These are phyloP conservation scores for Acer saccharum DNA, from an alignment of 345 rosid species.

Conservation along the genomic window DNA sequence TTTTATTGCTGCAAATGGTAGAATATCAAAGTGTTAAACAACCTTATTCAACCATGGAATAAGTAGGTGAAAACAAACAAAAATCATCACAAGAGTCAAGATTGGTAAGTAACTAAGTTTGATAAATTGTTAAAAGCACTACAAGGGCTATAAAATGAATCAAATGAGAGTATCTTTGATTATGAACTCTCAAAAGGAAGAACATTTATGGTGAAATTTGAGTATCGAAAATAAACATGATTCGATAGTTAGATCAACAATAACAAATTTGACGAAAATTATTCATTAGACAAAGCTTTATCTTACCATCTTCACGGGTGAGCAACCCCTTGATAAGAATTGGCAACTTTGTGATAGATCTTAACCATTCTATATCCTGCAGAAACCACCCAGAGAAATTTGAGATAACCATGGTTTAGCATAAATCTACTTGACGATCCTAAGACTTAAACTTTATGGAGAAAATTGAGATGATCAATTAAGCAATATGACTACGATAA, in stretches of 20 bases:
- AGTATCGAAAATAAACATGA: background rate
- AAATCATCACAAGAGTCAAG: too few species aligned
- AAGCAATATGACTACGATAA: background rate
- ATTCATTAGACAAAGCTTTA: constrained; percentile 18
- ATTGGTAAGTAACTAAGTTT: too few species aligned
- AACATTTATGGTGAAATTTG: too few species aligned
- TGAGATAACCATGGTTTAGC: background rate
- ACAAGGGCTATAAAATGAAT: too few species aligned
- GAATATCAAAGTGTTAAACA: background rate
- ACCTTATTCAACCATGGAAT: background rate
- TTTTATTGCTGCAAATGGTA: constrained; percentile 53
- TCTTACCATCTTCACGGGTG: constrained; percentile 81
- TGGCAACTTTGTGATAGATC: constrained; percentile 75
- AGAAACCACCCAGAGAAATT: background rate
- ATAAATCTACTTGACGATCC: background rate
- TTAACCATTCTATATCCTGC: constrained; percentile 84
- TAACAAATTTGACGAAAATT: too few species aligned
- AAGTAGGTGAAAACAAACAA: too few species aligned
- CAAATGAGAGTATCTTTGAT: too few species aligned
- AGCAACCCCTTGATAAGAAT: constrained; percentile 76
- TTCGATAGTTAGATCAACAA: background rate
- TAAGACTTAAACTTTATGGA: background rate
- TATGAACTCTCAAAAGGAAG: too few species aligned
- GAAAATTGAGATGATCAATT: too few species aligned
- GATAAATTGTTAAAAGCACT: too few species aligned